Conservation (phyloP, 2,329 filamentous ascomycete species). For the Chrysoporthe puriensis region DNA sequence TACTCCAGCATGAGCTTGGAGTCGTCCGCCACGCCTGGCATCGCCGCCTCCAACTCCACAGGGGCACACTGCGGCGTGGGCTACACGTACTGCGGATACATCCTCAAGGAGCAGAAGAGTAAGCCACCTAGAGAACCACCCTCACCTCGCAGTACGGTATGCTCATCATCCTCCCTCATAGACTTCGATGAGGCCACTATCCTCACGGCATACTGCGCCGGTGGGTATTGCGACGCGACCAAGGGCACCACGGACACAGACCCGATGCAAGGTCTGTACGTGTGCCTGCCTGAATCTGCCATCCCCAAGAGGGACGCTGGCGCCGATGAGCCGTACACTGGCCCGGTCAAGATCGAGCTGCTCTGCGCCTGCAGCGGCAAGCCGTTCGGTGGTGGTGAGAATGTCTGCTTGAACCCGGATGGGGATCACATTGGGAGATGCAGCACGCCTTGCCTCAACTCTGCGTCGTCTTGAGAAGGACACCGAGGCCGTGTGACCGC, state of each 20-base stretch:
- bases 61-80: constrained; percentile 22
- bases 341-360: constrained; percentile 28
- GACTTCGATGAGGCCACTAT: constrained; percentile 27
- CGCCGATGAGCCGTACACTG: constrained; percentile 23
- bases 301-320: constrained; percentile 16
- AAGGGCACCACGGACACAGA: constrained; percentile 26
- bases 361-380: constrained; percentile 28
- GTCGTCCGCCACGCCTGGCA: neutral
- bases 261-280: constrained; percentile 25
- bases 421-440: constrained; percentile 28
- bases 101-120: constrained; percentile 27
- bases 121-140: neutral
- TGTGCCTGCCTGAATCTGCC: constrained; percentile 25
- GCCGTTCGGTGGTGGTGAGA: constrained; percentile 15
- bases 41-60: constrained; percentile 11
- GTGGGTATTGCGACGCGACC: constrained; percentile 21
- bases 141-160: neutral
- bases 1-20: neutral
- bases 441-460: constrained; percentile 23
- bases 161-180: neutral
- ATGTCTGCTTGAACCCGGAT: constrained; percentile 27
- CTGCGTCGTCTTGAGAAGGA: neutral
- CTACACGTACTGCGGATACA: constrained; percentile 29
- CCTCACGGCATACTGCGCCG: constrained; percentile 28
- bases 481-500: neutral